Conservation (phyloP, 2,329 filamentous ascomycete genomes). For the Penicillium sp. region DNA sequence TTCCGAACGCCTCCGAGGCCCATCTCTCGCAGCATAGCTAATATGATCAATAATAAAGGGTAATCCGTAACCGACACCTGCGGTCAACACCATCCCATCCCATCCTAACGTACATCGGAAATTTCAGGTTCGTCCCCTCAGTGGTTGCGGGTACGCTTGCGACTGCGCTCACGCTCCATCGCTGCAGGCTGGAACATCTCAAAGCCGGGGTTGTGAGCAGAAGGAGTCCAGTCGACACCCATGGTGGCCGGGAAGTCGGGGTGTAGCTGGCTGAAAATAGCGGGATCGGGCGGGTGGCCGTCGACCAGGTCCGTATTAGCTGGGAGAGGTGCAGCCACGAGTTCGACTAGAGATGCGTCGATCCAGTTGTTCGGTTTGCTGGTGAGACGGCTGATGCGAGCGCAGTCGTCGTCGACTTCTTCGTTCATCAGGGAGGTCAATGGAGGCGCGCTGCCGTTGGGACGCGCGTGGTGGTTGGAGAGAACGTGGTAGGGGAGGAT, state of each 20-base stretch:
- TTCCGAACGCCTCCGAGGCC: slow-evolving; percentile 2
- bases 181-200: slow-evolving; percentile 28
- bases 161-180: slow-evolving; percentile 27
- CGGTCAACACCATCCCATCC: slow-evolving; percentile 5
- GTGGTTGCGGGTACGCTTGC: slow-evolving; percentile 25
- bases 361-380: slow-evolving; percentile 42
- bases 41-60: slow-evolving; percentile 6
- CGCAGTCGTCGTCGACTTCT: slow-evolving; percentile 48
- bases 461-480: slow-evolving; percentile 46
- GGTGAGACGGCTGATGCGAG: slow-evolving; percentile 42
- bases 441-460: slow-evolving; percentile 45
- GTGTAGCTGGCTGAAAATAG: slow-evolving; percentile 42
- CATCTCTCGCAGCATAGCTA: slow-evolving; percentile 3
- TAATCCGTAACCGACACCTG: slow-evolving; percentile 1
- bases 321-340: slow-evolving; percentile 36
- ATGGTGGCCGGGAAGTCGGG: slow-evolving; percentile 46
- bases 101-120: slow-evolving; percentile 12
- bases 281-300: slow-evolving; percentile 34
- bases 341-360: slow-evolving; percentile 43
- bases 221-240: slow-evolving; percentile 45
- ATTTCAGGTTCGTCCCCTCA: slow-evolving; percentile 4
- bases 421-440: slow-evolving; percentile 47
- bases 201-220: slow-evolving; percentile 22
- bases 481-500: slow-evolving; percentile 49
- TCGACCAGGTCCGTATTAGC: slow-evolving; percentile 26